Conservation (phyloP, 2,329 filamentous ascomycete species). For the Aureobasidium lini region DNA sequence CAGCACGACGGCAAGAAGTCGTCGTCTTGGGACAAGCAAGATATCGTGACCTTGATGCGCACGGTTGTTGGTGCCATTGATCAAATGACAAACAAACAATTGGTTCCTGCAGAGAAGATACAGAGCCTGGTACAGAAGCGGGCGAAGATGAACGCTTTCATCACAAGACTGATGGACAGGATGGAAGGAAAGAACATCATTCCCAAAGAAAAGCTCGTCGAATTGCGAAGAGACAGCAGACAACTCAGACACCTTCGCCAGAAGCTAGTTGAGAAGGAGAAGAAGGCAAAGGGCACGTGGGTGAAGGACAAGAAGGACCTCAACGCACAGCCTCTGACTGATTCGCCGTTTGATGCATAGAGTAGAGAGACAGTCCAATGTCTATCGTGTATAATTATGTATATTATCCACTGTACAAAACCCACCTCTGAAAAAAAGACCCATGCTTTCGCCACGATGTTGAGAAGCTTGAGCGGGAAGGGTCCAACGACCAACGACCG, state of each 20-base stretch:
- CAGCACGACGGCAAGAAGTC: conserved; percentile 1
- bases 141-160: conserved; percentile 17
- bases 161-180: conserved; percentile 12
- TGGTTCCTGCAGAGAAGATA: conserved; percentile 18
- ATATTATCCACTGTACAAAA: background rate
- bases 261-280: background rate
- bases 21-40: conserved; percentile 14
- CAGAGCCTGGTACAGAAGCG: conserved; percentile 19
- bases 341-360: background rate
- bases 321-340: background rate
- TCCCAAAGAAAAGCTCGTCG: conserved; percentile 1
- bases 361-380: background rate
- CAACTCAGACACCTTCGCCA: conserved; percentile 2
- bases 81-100: conserved; percentile 19
- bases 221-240: conserved; percentile 7
- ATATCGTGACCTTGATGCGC: conserved; percentile 19
- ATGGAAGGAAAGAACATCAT: conserved; percentile 6
- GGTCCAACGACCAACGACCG: background rate
- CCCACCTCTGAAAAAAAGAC: background rate
- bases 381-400: background rate
- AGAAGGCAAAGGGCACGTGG: conserved; percentile 10
- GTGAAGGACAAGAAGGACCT: background rate
- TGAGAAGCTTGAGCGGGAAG: background rate
- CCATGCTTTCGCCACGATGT: background rate
- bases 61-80: conserved; percentile 24